phyloP scores from a whole-genome alignment of 768 basidiomycete genomes.

The Arthromyces matolae region DNA sequence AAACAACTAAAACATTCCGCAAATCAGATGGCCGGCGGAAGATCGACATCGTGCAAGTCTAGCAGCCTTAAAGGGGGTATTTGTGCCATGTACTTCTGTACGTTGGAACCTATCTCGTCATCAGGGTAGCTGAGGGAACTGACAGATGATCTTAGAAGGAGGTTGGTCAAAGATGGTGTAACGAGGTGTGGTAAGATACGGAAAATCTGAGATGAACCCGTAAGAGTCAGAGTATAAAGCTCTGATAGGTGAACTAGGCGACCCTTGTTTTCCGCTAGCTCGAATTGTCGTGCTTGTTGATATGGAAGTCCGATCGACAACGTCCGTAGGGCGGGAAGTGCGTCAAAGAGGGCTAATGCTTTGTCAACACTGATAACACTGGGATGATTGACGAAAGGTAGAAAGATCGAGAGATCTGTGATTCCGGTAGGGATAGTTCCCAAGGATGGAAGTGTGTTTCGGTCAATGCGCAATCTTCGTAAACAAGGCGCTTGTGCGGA shows the following conservation, averaged over 20 bases:
- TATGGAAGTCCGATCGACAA: conserved; percentile 37
- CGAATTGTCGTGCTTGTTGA: conserved; percentile 26
- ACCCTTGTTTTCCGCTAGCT: conserved; percentile 13
- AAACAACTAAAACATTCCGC: conserved; percentile 26
- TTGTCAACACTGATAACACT: conserved; percentile 23
- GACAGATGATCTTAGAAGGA: conserved; percentile 39
- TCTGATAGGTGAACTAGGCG: conserved; percentile 20
- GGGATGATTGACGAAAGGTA: conserved; percentile 22
- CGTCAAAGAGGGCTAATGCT: conserved; percentile 31
- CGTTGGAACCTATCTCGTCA: conserved; percentile 25
- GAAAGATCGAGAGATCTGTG: conserved; percentile 30
- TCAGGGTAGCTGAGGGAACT: conserved; percentile 30
- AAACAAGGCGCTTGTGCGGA: conserved; percentile 33
- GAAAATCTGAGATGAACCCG: conserved; percentile 27
- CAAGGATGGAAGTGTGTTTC: conserved; percentile 31
- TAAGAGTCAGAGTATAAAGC: conserved; percentile 26
- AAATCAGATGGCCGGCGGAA: conserved; percentile 22
- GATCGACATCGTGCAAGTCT: conserved; percentile 24
- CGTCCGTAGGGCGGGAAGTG: conserved; percentile 35
- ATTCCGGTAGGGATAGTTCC: conserved; percentile 31
- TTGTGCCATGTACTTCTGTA: conserved; percentile 20
- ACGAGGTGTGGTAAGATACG: conserved; percentile 26
- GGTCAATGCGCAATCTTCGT: conserved; percentile 28
- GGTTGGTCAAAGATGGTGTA: conserved; percentile 31
- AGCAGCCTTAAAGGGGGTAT: conserved; percentile 27